Evolutionary conservation across 768 basidiomycete genomes (phyloP).

Genomic region (Coprinellus micaceus): DNA sequence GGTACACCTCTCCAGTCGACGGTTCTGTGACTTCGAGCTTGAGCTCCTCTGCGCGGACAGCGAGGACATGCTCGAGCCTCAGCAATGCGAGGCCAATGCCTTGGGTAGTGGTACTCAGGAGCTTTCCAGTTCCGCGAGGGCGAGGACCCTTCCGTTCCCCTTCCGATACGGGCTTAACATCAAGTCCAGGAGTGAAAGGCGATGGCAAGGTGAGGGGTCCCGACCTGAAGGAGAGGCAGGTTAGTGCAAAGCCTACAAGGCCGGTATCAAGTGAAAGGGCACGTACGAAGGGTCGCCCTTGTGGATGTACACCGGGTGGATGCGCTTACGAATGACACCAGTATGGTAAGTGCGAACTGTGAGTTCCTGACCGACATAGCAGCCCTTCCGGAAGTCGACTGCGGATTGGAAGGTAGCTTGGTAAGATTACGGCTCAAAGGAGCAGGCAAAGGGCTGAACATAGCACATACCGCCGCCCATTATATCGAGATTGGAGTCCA

Average conservation of each 20-base stretch:
- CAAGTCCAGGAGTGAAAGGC: slow-evolving; percentile 30
- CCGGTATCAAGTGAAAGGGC: neutral
- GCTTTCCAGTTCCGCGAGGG: slow-evolving; percentile 70
- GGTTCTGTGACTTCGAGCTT: slow-evolving; percentile 37
- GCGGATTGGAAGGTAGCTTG: slow-evolving; percentile 6
- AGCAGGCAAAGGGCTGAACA: too few species aligned
- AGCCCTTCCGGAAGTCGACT: slow-evolving; percentile 97
- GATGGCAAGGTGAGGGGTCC: slow-evolving; percentile 14
- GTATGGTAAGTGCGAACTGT: slow-evolving; percentile 97
- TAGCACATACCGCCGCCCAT: slow-evolving; percentile 85
- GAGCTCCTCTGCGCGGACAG: slow-evolving; percentile 45
- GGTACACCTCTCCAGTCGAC: slow-evolving; percentile 31
- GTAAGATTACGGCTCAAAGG: slow-evolving; percentile 9
- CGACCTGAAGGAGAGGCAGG: neutral
- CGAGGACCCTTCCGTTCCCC: slow-evolving; percentile 36
- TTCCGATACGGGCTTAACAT: slow-evolving; percentile 29
- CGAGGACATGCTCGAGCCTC: slow-evolving; percentile 71
- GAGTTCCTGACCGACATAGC: slow-evolving; percentile 96
- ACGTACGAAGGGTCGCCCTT: slow-evolving; percentile 22
- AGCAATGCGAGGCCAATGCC: slow-evolving; percentile 73
- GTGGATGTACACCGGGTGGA: slow-evolving; percentile 67
- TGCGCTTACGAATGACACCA: slow-evolving; percentile 85
- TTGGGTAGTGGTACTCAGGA: slow-evolving; percentile 60
- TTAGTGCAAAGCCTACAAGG: neutral
- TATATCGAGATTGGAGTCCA: slow-evolving; percentile 91